Evolutionary conservation across 495 filamentous ascomycete species (phyloP).

Genomic region (Cairneyella variabilis): DNA sequence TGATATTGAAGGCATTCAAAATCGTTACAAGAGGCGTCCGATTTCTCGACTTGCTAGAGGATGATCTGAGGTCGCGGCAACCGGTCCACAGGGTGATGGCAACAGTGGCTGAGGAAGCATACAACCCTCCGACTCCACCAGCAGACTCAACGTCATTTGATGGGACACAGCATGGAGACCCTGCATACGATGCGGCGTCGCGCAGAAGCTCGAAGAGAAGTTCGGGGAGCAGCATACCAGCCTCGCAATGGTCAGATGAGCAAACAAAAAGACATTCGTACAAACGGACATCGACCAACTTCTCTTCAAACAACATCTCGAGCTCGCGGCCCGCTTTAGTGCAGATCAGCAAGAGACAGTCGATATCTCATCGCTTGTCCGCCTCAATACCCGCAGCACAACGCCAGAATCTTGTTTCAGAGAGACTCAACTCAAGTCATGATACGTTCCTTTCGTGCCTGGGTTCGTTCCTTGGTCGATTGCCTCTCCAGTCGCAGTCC

Average conservation of each 20-base stretch:
- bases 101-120: slow-evolving; percentile 58
- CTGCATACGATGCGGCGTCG: slow-evolving; percentile 33
- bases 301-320: slow-evolving; percentile 16
- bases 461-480: slow-evolving; percentile 84
- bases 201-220: slow-evolving; percentile 25
- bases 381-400: slow-evolving; percentile 35
- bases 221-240: slow-evolving; percentile 19
- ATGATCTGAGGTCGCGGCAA: slow-evolving; percentile 49
- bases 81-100: slow-evolving; percentile 54
- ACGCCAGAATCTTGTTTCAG: slow-evolving; percentile 44
- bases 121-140: slow-evolving; percentile 69
- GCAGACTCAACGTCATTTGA: slow-evolving; percentile 51
- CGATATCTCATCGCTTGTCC: slow-evolving; percentile 52
- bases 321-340: slow-evolving; percentile 14
- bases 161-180: slow-evolving; percentile 26
- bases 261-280: slow-evolving; percentile 26
- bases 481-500: slow-evolving; percentile 86
- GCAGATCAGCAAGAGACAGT: slow-evolving; percentile 37
- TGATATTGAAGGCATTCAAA: slow-evolving; percentile 89
- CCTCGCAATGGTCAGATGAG: slow-evolving; percentile 17
- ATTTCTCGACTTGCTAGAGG: slow-evolving; percentile 87
- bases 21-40: slow-evolving; percentile 86
- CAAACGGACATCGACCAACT: slow-evolving; percentile 22
- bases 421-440: slow-evolving; percentile 69
- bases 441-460: slow-evolving; percentile 85